Evolutionary conservation across 805 yeast species (phyloP), one percentile per base, ranked within the genome.

Genomic region (Maudiozyma barnettii): DNA sequence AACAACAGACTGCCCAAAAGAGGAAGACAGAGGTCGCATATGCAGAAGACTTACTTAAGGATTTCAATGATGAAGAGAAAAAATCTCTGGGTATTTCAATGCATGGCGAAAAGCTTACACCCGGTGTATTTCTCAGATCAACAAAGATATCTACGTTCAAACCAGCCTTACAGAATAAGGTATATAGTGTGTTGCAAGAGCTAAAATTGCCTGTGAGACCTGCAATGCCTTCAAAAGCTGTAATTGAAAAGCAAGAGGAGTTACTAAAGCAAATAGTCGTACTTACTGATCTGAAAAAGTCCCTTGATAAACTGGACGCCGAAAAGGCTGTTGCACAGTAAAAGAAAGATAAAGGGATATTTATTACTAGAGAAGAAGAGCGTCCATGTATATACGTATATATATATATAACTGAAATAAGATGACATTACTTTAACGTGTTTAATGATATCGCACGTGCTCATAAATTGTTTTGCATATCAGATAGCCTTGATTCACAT

Each of bases 41-140:
- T 42, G 66, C 66, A 2, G 67, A 63, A 44, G 60, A 58, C 19
- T 48, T 64, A 10, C 44, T 64, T 22, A 54, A 52, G 38, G 54
- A 78, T 39, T 73, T 90, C 44, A 77, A 86, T 0, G 72, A 77
- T 19, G 83, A 84, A 56, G 96, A 90, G 58, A 90, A 88, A 65
- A 85, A 80, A 48, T 81, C 87, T 0, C 84, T 82, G 57, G 99
- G 99, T 12, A 75, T 93, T 36, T 71, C 79, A 44, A 82, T 83
- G 52, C 95, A 86, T 64, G 82, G 79, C 13, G 91, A 84, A 49
- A 78, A 80, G 54, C 60, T 84, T 7, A 53, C 67, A 4, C 83
- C 95, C 0, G 98, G 98, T 29, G 96, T 88, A 2, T 78, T 73
- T 45, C 68, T 91, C 49, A 74, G 99, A 52, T 88, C 97, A 0